Conservation (phyloP, 2,329 filamentous ascomycete genomes). For the Sarocladiaceae sp. region DNA sequence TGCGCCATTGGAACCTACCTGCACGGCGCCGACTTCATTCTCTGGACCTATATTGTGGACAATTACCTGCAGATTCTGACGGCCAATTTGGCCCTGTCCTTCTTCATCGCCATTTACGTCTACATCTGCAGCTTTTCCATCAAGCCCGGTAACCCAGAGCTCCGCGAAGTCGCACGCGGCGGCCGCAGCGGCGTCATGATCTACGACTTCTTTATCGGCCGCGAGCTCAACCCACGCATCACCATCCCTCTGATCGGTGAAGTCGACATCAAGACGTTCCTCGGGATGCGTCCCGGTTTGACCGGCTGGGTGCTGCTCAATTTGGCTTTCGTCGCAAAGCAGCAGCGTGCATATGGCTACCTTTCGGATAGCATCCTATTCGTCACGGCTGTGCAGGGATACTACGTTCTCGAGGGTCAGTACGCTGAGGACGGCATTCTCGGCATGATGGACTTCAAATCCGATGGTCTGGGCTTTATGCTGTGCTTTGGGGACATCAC, state of each 20-base stretch:
- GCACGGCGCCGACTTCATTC: constrained; percentile 71
- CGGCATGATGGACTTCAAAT: constrained; percentile 87
- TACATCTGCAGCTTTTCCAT: constrained; percentile 78
- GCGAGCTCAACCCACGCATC: constrained; percentile 84
- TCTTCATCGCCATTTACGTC: constrained; percentile 65
- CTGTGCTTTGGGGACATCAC: constrained; percentile 82
- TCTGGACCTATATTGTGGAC: constrained; percentile 87
- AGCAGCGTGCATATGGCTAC: constrained; percentile 76
- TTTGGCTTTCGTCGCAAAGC: constrained; percentile 75
- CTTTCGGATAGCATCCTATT: constrained; percentile 81
- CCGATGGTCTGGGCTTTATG: constrained; percentile 92
- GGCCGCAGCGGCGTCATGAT: constrained; percentile 76
- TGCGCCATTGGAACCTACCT: constrained; percentile 67
- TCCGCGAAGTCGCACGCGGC: constrained; percentile 73
- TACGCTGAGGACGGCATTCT: constrained; percentile 83
- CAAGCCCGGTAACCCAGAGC: constrained; percentile 61
- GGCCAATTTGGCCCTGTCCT: constrained; percentile 72
- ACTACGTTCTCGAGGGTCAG: constrained; percentile 79
- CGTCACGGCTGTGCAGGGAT: constrained; percentile 65
- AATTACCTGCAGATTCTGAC: constrained; percentile 84
- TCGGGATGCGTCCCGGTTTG: constrained; percentile 82
- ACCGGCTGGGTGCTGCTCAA: constrained; percentile 82
- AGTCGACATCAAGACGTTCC: constrained; percentile 82
- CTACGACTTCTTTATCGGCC: constrained; percentile 96
- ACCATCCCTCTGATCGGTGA: constrained; percentile 73